Conservation (phyloP, 2,329 filamentous ascomycete genomes). For the Aspergillus puulaauensis region DNA sequence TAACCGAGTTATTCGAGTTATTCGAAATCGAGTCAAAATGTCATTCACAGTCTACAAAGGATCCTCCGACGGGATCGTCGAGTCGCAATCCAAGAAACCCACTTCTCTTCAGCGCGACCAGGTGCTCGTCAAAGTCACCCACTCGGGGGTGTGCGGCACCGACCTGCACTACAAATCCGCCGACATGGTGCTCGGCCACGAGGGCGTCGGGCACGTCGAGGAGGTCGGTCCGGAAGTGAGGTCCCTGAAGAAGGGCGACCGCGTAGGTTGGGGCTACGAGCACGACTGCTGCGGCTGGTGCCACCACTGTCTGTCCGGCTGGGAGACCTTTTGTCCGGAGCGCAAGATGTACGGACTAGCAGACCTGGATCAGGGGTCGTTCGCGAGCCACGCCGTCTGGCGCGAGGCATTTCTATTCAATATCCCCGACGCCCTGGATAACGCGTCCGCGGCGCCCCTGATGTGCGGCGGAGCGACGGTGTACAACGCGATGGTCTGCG, state of each 20-base stretch:
- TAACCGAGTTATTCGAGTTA: background rate
- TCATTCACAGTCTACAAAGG: constrained; percentile 65
- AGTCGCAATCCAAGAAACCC: constrained; percentile 46
- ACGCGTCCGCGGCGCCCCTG: constrained; percentile 32
- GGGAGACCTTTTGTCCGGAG: constrained; percentile 33
- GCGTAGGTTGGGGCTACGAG: constrained; percentile 44
- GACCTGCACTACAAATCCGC: constrained; percentile 41
- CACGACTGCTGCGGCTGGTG: constrained; percentile 40
- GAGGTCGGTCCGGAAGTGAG: constrained; percentile 30
- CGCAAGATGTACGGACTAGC: constrained; percentile 36
- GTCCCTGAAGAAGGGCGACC: constrained; percentile 40
- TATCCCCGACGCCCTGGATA: constrained; percentile 31
- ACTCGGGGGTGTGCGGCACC: constrained; percentile 62
- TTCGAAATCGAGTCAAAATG: background rate
- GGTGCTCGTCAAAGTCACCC: constrained; percentile 63
- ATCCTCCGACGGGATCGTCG: constrained; percentile 56
- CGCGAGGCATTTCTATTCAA: constrained; percentile 39
- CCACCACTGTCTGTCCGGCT: constrained; percentile 33
- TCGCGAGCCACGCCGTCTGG: constrained; percentile 41
- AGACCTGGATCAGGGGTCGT: constrained; percentile 39
- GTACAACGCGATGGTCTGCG: constrained; percentile 28
- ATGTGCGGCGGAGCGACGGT: constrained; percentile 43
- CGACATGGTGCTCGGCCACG: constrained; percentile 41
- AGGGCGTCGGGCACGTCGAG: constrained; percentile 38
- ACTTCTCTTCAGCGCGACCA: constrained; percentile 32